These are phyloP conservation scores for Physcomitrium patens DNA, from an alignment of 225 moss, liverwort and hornwort genomes.

Conservation along the genomic window DNA sequence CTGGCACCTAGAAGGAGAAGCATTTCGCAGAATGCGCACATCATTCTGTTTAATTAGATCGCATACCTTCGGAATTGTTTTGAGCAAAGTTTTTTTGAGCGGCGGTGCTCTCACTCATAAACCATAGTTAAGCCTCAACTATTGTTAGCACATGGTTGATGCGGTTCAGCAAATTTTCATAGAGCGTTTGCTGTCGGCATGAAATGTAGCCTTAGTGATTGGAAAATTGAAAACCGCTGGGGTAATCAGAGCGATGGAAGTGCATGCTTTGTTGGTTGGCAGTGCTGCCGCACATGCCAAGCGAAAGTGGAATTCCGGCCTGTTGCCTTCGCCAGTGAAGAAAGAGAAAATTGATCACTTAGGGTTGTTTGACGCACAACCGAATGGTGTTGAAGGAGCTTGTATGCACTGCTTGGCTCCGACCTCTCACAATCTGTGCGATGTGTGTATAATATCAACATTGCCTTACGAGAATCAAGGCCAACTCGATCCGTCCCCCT, in stretches of 20 bases:
- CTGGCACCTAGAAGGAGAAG: not conserved
- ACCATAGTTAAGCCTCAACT: too few relatives aligned
- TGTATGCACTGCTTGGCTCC: slow-evolving; percentile 49
- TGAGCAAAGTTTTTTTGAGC: not conserved
- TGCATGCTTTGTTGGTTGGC: slow-evolving; percentile 45
- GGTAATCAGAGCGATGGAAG: slow-evolving; percentile 39
- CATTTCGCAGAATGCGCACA: slow-evolving; percentile 1
- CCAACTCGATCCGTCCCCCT: slow-evolving; percentile 14
- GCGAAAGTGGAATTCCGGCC: slow-evolving; percentile 39
- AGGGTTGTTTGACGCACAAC: slow-evolving; percentile 21
- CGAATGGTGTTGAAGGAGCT: slow-evolving; percentile 18
- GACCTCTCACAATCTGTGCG: slow-evolving; percentile 36
- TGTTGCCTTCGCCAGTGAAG: slow-evolving; percentile 32
- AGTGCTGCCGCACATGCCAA: slow-evolving; percentile 30
- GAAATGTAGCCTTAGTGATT: slow-evolving; percentile 31
- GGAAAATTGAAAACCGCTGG: slow-evolving; percentile 1
- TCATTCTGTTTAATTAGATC: not conserved
- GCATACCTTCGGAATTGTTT: slow-evolving; percentile 2
- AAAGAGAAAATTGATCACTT: slow-evolving; percentile 43
- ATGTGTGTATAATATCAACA: slow-evolving; percentile 36
- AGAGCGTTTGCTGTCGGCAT: not conserved
- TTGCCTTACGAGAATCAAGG: slow-evolving; percentile 25
- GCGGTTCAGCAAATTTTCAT: too few relatives aligned
- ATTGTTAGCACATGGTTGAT: too few relatives aligned
- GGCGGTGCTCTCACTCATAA: not conserved